Evolutionary conservation across 768 basidiomycete genomes (phyloP).

Genomic region (Gymnopilus junonius): DNA sequence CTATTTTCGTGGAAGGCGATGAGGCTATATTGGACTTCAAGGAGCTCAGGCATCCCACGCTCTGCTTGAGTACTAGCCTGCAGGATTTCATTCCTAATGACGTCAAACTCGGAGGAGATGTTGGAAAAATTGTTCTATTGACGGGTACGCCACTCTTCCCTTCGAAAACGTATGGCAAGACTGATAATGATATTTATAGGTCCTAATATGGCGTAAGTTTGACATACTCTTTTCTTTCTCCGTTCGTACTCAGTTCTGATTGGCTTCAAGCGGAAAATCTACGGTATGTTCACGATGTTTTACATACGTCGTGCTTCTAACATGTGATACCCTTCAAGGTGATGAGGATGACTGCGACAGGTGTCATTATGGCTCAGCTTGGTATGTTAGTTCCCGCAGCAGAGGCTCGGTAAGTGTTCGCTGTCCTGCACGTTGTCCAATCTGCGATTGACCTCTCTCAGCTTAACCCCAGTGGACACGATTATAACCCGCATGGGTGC

Average conservation of each 20-base stretch:
- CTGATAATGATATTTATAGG: conserved; percentile 42
- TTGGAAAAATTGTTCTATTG: conserved; percentile 78
- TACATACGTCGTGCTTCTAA: background rate
- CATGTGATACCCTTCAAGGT: conserved; percentile 42
- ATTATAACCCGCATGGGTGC: conserved; percentile 99
- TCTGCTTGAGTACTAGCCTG: conserved; percentile 64
- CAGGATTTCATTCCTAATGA: conserved; percentile 93
- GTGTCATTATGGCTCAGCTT: conserved; percentile 93
- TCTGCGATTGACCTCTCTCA: conserved; percentile 28
- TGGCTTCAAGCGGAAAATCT: conserved; percentile 38
- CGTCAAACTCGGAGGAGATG: conserved; percentile 79
- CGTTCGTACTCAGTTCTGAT: background rate
- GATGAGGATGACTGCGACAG: conserved; percentile 96
- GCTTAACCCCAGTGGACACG: conserved; percentile 86
- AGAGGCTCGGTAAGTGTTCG: conserved; percentile 63
- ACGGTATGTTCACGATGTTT: conserved; percentile 31
- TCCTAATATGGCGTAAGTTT: conserved; percentile 84
- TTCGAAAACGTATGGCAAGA: background rate
- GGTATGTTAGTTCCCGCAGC: conserved; percentile 95
- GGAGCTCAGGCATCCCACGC: conserved; percentile 87
- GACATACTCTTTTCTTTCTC: background rate
- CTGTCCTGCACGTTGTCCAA: background rate
- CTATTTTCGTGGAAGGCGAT: conserved; percentile 82
- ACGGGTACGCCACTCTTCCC: conserved; percentile 61
- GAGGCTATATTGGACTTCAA: conserved; percentile 86